These are phyloP conservation scores for Monilinia aucupariae DNA, from an alignment of 2,329 filamentous ascomycete species.

Conservation along the genomic window DNA sequence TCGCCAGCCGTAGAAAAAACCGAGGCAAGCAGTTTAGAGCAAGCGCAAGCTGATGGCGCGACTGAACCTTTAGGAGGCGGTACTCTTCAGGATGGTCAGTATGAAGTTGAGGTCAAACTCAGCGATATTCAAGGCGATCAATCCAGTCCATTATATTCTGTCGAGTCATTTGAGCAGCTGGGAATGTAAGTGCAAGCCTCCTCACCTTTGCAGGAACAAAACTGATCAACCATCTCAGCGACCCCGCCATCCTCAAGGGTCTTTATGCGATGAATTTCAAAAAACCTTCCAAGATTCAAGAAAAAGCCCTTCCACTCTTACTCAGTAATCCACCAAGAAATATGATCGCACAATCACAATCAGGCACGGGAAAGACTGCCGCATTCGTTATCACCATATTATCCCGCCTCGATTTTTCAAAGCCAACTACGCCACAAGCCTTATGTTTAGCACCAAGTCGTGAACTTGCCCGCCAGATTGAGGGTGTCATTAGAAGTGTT, in stretches of 20 bases:
- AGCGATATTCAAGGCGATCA: slow-evolving; percentile 83
- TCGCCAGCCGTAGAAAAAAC: slow-evolving; percentile 26
- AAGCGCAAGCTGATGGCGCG: slow-evolving; percentile 43
- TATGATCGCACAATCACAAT: slow-evolving; percentile 98
- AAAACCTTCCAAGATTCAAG: slow-evolving; percentile 97
- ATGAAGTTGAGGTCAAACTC: slow-evolving; percentile 87
- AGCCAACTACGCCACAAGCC: slow-evolving; percentile 68
- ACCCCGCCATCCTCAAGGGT: slow-evolving; percentile 65
- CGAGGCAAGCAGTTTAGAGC: slow-evolving; percentile 17
- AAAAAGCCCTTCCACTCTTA: slow-evolving; percentile 85
- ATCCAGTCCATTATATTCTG: slow-evolving; percentile 81
- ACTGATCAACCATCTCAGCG: slow-evolving; percentile 37
- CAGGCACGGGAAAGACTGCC: slow-evolving; percentile 94
- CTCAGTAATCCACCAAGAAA: slow-evolving; percentile 81
- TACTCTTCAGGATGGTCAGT: slow-evolving; percentile 63
- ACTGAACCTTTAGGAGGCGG: slow-evolving; percentile 42
- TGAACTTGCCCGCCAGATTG: slow-evolving; percentile 91
- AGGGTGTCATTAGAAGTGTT: slow-evolving; percentile 76
- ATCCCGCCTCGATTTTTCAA: slow-evolving; percentile 71
- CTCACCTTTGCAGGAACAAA: background rate
- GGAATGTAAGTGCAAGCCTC: slow-evolving; percentile 54
- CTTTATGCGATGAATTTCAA: slow-evolving; percentile 78
- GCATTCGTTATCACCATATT: slow-evolving; percentile 93
- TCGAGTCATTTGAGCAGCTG: slow-evolving; percentile 77
- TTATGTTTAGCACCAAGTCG: slow-evolving; percentile 86